These are phyloP conservation scores for Brachypodium distachyon DNA, from an alignment of 202 grass and related monocot genomes.

Conservation along the genomic window DNA sequence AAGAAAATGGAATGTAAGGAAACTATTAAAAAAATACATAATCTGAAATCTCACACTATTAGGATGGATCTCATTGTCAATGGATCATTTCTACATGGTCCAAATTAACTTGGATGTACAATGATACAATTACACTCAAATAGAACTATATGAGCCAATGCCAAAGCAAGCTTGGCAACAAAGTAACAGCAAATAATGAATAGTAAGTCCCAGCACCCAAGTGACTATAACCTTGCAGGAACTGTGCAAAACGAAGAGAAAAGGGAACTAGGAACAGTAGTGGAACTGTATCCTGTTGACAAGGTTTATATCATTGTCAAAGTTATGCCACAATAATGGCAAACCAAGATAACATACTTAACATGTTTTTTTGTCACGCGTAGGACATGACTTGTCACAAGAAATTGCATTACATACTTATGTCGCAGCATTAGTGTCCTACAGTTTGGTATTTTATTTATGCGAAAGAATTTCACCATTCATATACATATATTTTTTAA, in stretches of 20 bases:
- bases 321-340: not conserved
- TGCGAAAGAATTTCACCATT: not conserved
- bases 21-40: not conserved
- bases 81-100: not conserved
- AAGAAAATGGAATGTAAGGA: conserved; percentile 5
- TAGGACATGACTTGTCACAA: not conserved
- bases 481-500: not conserved
- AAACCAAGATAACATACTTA: conserved; percentile 7
- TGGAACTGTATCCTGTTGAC: not conserved
- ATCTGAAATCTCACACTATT: not conserved
- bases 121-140: not conserved
- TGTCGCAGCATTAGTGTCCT: not conserved
- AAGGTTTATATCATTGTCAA: not conserved
- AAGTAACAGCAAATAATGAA: not conserved
- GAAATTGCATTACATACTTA: not conserved
- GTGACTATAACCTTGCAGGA: not conserved
- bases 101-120: conserved; percentile 1
- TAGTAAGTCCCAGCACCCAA: not conserved
- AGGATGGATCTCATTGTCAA: not conserved
- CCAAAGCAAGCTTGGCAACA: not conserved
- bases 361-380: not conserved
- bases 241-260: not conserved
- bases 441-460: not conserved
- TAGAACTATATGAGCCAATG: not conserved
- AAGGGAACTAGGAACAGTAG: not conserved